These are phyloP conservation scores for Cordyceps fumosorosea DNA, from an alignment of 2,329 filamentous ascomycete genomes.

Conservation along the genomic window DNA sequence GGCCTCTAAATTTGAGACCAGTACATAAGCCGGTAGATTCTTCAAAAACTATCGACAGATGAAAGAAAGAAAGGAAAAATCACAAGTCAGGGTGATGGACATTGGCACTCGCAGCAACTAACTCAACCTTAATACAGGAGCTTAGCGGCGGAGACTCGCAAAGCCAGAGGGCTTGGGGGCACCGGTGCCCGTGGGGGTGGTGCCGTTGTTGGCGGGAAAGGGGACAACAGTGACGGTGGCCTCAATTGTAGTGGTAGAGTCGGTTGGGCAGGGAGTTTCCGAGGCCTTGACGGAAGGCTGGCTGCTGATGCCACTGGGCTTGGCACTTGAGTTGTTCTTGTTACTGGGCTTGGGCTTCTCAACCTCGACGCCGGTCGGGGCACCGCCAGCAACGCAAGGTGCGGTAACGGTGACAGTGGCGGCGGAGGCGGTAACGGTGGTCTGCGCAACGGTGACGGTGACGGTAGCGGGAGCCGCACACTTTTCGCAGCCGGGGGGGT, in stretches of 20 bases:
- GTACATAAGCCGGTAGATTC: background rate
- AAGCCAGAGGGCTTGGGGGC: constrained; percentile 30
- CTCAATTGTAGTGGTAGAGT: constrained; percentile 24
- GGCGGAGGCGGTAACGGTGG: constrained; percentile 18
- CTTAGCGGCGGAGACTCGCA: constrained; percentile 26
- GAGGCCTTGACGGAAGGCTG: constrained; percentile 21
- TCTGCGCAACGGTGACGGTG: constrained; percentile 17
- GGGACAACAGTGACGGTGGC: constrained; percentile 33
- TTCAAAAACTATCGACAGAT: background rate
- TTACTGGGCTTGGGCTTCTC: constrained; percentile 5
- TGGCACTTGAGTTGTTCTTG: constrained; percentile 15
- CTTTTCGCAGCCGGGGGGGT: background rate
- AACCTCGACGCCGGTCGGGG: background rate
- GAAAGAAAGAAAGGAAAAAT: background rate
- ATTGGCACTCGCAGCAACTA: background rate
- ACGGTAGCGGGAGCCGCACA: constrained; percentile 15
- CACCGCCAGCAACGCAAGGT: constrained; percentile 14
- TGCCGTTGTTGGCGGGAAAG: constrained; percentile 32
- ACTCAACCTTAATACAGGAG: constrained; percentile 14
- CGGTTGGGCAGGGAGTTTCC: constrained; percentile 15
- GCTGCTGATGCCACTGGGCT: constrained; percentile 18
- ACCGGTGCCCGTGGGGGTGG: constrained; percentile 30
- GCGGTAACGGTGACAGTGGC: constrained; percentile 24
- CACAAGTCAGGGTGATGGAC: background rate
- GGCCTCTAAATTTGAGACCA: background rate